Evolutionary conservation across 495 filamentous ascomycete species (phyloP), one percentile per base, ranked within the genome.

Genomic region (Paragyromitra xinjiangensis): DNA sequence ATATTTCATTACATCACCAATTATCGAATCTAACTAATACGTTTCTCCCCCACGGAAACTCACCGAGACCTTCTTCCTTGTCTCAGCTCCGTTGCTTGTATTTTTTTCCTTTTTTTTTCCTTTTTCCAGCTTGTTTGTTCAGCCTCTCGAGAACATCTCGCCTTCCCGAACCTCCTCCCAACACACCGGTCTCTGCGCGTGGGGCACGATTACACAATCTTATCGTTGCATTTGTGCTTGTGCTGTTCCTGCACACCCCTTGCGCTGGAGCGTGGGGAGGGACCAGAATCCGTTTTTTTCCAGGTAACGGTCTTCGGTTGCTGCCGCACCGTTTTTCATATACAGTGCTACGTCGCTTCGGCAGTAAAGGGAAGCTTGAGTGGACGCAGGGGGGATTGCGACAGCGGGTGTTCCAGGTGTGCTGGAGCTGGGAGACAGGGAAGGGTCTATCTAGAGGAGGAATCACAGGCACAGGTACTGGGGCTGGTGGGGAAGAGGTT

Each of bases 151-250:
- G 48, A 73, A 73, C 63, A 73, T 67, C 62, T 67, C 53, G 56
- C 58, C 37, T 75, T 40, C 71, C 71, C 44, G 64, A 74, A 70
- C 22, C 34, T 64, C 61, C 34, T 44, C 58, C 50, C 58, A 71
- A 22, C 8, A 37, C n/a, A 6, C 37, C 19, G 59, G 40, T 39
- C 16, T 45, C 48, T 45, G 14, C 12, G 73, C 40, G 68, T 76
- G 73, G 68, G 73, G 73, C 53, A 72, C 59, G 73, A 76, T 71
- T 76, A 76, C 73, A 76, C 73, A 64, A 72, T 72, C 37, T 55
- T 56, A 76, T 71, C 58, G 72, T 63, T 63, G 58, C 69, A 71
- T 63, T 44, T 62, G 37, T 58, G 50, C 48, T 71, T 62, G 59
- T 63, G 37, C 55, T 58, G 55, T 58, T 24, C 55, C 26, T 39